A percentile compares a stretch with the other conserved stretches of the same genome.
phyloP scores from a whole-genome alignment of 176 grass and related monocot species.

The barley (Hordeum vulgare) region MorexV3_pseudomolecules_assembly NC_058522.1:520835673-520836172 shows the following conservation, averaged over 20 bases:
- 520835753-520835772: conserved; percentile 4
- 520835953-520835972: background rate
- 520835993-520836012: background rate
- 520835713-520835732: conserved; percentile 62
- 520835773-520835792: background rate
- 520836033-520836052: background rate
- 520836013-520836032: background rate
- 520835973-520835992: background rate
- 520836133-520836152: background rate
- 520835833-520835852: background rate
- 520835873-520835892: background rate
- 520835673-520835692: conserved; percentile 99
- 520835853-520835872: background rate
- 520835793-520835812: background rate
- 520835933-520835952: conserved; percentile 3
- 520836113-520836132: background rate
- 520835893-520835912: background rate
- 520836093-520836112: background rate
- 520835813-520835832: background rate
- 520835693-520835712: conserved; percentile 99
- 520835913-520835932: background rate
- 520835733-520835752: background rate
- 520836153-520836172: background rate
- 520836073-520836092: background rate
- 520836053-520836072: background rate